Percentiles rank a stretch among this genome's conserved stretches.
Evolutionary conservation across 1,139 yeast genomes (phyloP).

Genomic region (Yamadazyma spencermartinsiae): DNA sequence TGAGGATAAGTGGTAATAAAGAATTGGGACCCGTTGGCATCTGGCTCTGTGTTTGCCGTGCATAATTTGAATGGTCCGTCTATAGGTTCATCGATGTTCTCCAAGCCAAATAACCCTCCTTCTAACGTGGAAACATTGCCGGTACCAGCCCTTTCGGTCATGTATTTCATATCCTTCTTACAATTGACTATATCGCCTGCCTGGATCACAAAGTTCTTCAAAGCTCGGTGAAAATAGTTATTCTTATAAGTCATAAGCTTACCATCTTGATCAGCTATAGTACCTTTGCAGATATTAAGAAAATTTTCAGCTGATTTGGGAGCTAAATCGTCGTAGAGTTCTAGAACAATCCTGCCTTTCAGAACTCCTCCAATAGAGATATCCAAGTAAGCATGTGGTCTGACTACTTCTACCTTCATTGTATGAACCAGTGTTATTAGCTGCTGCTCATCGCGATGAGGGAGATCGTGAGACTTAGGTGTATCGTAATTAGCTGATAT

Average conservation of each 20-base stretch:
- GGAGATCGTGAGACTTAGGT: neutral
- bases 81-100: constrained; percentile 49
- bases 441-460: no score
- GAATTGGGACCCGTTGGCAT: constrained; percentile 73
- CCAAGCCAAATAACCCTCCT: constrained; percentile 54
- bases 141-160: constrained; percentile 42
- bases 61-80: constrained; percentile 56
- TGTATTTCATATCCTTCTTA: constrained; percentile 24
- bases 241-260: constrained; percentile 32
- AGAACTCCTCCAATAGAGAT: constrained; percentile 46
- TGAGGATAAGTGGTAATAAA: constrained; percentile 73
- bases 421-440: neutral
- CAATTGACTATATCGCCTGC: constrained; percentile 61
- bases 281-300: constrained; percentile 38
- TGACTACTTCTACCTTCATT: constrained; percentile 36
- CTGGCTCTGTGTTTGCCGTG: constrained; percentile 63
- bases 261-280: constrained; percentile 13
- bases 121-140: constrained; percentile 53
- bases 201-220: constrained; percentile 79
- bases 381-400: constrained; percentile 55
- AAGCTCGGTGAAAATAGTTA: constrained; percentile 63
- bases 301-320: constrained; percentile 63
- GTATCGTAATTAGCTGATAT: neutral
- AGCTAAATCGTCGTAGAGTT: constrained; percentile 53
- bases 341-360: constrained; percentile 66